Percentiles rank a stretch among this genome's conserved stretches.
These are phyloP conservation scores for Sphaerobolus stellatus DNA, from an alignment of 1,284 basidiomycete genomes.

Conservation along the genomic window DNA sequence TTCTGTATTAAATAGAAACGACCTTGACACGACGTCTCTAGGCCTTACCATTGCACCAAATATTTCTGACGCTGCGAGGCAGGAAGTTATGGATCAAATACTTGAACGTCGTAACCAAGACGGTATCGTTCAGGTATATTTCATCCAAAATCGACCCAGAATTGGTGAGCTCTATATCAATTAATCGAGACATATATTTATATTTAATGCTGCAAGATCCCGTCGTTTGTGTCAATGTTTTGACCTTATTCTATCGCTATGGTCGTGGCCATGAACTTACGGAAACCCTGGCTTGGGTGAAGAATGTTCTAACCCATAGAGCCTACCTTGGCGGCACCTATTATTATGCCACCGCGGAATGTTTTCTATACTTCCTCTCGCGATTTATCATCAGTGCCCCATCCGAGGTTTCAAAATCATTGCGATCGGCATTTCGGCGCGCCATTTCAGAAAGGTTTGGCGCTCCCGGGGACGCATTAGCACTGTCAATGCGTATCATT, in stretches of 20 bases:
- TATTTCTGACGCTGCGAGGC: slow-evolving; percentile 34
- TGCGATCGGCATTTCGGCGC: slow-evolving; percentile 12
- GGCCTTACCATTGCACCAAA: slow-evolving; percentile 42
- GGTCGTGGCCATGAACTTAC: slow-evolving; percentile 16
- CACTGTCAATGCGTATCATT: slow-evolving; percentile 48
- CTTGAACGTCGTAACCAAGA: slow-evolving; percentile 48
- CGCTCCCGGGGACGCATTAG: slow-evolving; percentile 31
- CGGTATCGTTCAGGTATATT: slow-evolving; percentile 42
- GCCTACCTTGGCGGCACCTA: slow-evolving; percentile 20
- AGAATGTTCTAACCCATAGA: slow-evolving; percentile 13
- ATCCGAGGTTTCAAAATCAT: background rate
- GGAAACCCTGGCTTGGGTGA: slow-evolving; percentile 18
- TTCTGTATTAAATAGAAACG: slow-evolving; percentile 16
- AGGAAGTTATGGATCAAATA: slow-evolving; percentile 55
- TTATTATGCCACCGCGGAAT: slow-evolving; percentile 18
- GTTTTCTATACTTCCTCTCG: slow-evolving; percentile 20
- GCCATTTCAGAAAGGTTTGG: slow-evolving; percentile 16
- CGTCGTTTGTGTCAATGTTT: slow-evolving; percentile 18
- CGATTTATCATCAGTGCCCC: slow-evolving; percentile 15
- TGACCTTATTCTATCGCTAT: slow-evolving; percentile 18
- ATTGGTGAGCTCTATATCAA: background rate
- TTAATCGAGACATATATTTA: background rate
- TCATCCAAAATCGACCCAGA: background rate
- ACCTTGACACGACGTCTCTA: slow-evolving; percentile 54
- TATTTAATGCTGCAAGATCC: too few relatives aligned